Evolutionary conservation across 106 monocot genomes (phyloP), one percentile per base, ranked within the genome.

Genomic region (Xerophyta viscosa): DNA sequence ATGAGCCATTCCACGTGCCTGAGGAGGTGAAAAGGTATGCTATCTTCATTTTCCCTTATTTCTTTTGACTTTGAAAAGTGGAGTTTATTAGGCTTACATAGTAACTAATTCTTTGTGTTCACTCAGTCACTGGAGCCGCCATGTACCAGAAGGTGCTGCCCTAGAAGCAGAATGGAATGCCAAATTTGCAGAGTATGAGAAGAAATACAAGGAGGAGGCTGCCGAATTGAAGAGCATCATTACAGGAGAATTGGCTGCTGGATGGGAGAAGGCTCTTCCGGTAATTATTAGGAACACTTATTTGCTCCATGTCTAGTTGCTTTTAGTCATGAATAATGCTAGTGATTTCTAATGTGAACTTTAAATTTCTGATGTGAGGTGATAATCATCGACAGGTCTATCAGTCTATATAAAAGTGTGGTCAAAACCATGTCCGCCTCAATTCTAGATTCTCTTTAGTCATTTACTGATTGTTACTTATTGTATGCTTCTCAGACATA

Each of bases 21-120:
- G 96, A 86, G 25, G 96, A 98, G 58, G 89, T 98, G 15, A 85
- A 90, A 61, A 98, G 86, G 96, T 98, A 30, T 50, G 49, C 17
- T 0, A 31, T n/a, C n/a, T n/a, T n/a, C n/a, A n/a, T n/a, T 27
- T 41, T 8, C 29, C 4, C 20, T 3, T 14, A 28, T 53, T 53
- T 53, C 52, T 12, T 1, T 29, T 53, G 13, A 39, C 39, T 15
- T 39, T 12, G 39, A 10, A 7, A 10, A 39, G 15, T 39, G 6
- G 39, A 8, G 6, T 39, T 39, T 39, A 2, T 39, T 12, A 12
- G 33, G n/a, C n/a, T n/a, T 17, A 20, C 15, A 17, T 46, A 19
- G 15, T 3, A 20, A 3, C 20, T 28, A 0, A 29, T 52, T 46
- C 18, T 6, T 11, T 28, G 3, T 11, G 8, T 18, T 22, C 22